Evolutionary conservation across 75 land plant genomes (phyloP).

Genomic region (Larix kaempferi): DNA sequence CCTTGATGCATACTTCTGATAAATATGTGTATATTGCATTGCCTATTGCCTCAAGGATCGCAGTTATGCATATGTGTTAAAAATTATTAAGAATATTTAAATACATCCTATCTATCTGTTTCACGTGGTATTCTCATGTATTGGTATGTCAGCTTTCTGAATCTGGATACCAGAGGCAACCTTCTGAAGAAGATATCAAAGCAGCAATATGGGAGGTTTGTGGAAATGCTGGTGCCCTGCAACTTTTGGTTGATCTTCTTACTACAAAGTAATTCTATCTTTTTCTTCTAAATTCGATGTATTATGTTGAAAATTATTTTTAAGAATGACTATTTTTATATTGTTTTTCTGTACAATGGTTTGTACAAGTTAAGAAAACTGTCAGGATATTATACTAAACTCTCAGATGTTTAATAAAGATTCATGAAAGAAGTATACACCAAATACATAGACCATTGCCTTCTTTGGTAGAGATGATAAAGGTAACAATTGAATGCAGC

Average conservation of each 20-base stretch:
- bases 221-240: conserved; percentile 85
- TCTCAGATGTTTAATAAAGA: background rate
- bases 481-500: background rate
- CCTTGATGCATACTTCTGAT: background rate
- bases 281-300: background rate
- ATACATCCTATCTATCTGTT: background rate
- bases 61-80: background rate
- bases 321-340: background rate
- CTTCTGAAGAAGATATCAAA: conserved; percentile 64
- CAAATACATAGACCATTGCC: background rate
- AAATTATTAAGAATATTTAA: background rate
- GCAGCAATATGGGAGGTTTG: conserved; percentile 94
- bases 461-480: background rate
- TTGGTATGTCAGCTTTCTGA: conserved; percentile 49
- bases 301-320: background rate
- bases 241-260: conserved; percentile 82
- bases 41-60: background rate
- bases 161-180: conserved; percentile 44
- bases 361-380: background rate
- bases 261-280: conserved; percentile 43
- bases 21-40: background rate
- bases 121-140: conserved; percentile 4
- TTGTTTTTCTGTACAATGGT: background rate
- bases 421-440: background rate
- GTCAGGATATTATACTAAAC: background rate